These are phyloP conservation scores for Kalaharituber pfeilii DNA, from an alignment of 2,329 filamentous ascomycete species.

Conservation along the genomic window DNA sequence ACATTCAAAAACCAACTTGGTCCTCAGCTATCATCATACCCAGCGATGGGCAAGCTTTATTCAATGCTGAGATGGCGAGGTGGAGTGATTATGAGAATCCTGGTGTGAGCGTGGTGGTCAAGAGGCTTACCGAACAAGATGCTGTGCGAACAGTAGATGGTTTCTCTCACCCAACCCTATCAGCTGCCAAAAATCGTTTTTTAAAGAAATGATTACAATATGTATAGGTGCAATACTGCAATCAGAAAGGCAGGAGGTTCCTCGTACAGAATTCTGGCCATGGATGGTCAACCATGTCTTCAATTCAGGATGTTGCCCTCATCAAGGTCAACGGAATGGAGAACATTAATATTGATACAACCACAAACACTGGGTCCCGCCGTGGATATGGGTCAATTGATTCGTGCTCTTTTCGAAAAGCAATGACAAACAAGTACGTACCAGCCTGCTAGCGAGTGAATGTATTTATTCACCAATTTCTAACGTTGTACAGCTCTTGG, in stretches of 20 bases:
- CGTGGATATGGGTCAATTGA: conserved; percentile 14
- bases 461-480: neutral
- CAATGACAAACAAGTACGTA: conserved; percentile 5
- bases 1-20: neutral
- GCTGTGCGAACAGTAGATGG: neutral
- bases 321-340: conserved; percentile 12
- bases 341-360: conserved; percentile 11
- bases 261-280: neutral
- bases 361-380: conserved; percentile 17
- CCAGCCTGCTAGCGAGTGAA: neutral
- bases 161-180: neutral
- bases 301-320: conserved; percentile 11
- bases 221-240: neutral
- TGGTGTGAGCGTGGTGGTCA: neutral
- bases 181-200: neutral
- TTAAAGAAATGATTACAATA: no score
- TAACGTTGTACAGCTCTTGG: conserved; percentile 18
- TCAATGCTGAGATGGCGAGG: neutral
- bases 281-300: neutral
- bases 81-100: neutral
- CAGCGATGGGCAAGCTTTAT: neutral
- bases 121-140: neutral
- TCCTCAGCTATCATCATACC: neutral
- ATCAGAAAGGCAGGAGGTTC: neutral
- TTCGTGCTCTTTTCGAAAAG: neutral